Percentiles rank a stretch among this genome's conserved stretches.
Conservation (phyloP, 306 rosid genomes). For the Trifolium repens region DNA sequence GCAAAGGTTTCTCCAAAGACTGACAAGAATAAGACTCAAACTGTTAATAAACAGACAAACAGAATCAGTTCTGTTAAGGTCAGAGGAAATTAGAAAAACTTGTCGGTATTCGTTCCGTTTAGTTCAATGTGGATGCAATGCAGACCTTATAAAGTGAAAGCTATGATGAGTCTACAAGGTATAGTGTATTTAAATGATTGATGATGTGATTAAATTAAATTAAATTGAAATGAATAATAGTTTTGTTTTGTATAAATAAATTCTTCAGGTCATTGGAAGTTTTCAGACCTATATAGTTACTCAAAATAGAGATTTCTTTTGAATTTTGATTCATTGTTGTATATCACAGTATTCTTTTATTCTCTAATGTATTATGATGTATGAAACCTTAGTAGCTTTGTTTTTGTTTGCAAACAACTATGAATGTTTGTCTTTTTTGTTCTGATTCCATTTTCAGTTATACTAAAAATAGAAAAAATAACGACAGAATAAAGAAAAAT, state of each 20-base stretch:
- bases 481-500: background rate
- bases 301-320: conserved; percentile 33
- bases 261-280: conserved; percentile 30
- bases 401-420: conserved; percentile 1
- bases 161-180: conserved; percentile 16
- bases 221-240: conserved; percentile 32
- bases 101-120: conserved; percentile 13
- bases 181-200: conserved; percentile 37
- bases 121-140: conserved; percentile 34
- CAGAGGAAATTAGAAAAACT: conserved; percentile 47
- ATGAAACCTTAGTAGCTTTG: conserved; percentile 33
- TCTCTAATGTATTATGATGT: conserved; percentile 9
- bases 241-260: conserved; percentile 29
- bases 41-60: conserved; percentile 47
- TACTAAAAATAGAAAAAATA: background rate
- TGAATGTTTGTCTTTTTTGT: background rate
- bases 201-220: conserved; percentile 20
- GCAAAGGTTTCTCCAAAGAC: conserved; percentile 45
- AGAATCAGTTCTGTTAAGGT: conserved; percentile 52
- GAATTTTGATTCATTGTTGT: conserved; percentile 35
- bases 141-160: conserved; percentile 2
- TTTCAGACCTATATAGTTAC: conserved; percentile 21
- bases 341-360: conserved; percentile 37
- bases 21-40: conserved; percentile 51
- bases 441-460: background rate